phyloP scores from a whole-genome alignment of 208 protist species.

The Strigomonas galati region DNA sequence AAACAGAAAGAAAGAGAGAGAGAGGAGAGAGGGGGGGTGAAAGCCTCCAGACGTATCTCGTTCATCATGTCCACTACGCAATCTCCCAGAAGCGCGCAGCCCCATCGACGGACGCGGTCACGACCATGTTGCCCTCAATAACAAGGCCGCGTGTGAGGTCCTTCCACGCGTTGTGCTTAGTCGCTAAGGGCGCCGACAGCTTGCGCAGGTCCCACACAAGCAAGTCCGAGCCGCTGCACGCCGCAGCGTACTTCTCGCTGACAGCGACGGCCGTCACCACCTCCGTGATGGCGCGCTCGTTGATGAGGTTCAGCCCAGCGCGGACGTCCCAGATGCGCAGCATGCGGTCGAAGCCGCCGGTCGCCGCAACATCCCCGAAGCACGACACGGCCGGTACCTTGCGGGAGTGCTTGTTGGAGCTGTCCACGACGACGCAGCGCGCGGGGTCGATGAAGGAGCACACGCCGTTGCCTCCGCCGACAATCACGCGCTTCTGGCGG shows the following conservation, averaged over 20 bases:
- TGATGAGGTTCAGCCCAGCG: slow-evolving; percentile 55
- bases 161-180: slow-evolving; percentile 77
- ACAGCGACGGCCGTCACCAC: slow-evolving; percentile 80
- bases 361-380: slow-evolving; percentile 56
- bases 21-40: not conserved
- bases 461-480: slow-evolving; percentile 76
- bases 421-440: slow-evolving; percentile 58
- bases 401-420: slow-evolving; percentile 64
- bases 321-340: slow-evolving; percentile 82
- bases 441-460: slow-evolving; percentile 76
- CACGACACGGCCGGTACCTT: slow-evolving; percentile 85
- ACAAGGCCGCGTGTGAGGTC: slow-evolving; percentile 83
- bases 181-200: slow-evolving; percentile 45
- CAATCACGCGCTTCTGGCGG: slow-evolving; percentile 58
- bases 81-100: slow-evolving; percentile 78
- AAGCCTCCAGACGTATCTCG: no score
- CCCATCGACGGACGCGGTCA: slow-evolving; percentile 86
- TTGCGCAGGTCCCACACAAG: slow-evolving; percentile 82
- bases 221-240: slow-evolving; percentile 78
- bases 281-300: slow-evolving; percentile 51
- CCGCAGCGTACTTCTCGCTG: slow-evolving; percentile 59
- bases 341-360: slow-evolving; percentile 80
- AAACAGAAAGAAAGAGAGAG: not conserved
- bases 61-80: slow-evolving; percentile 27
- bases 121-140: slow-evolving; percentile 65